Percentiles rank a stretch among this genome's conserved stretches.
These are phyloP conservation scores for Diplodia mutila DNA, from an alignment of 2,329 filamentous ascomycete genomes.

Conservation along the genomic window DNA sequence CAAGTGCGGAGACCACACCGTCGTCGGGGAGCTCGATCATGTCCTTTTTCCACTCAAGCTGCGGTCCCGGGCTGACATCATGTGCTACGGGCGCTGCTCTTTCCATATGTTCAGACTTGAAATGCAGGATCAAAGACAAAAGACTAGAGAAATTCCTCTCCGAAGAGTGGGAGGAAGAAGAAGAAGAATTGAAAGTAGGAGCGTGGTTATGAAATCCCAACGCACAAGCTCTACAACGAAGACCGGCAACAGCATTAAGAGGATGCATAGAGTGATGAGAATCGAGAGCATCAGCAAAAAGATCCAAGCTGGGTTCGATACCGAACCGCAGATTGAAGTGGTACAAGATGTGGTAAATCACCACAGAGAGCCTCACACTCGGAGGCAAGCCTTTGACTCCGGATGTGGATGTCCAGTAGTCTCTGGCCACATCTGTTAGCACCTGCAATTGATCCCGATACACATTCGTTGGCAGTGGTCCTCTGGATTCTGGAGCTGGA, in stretches of 20 bases:
- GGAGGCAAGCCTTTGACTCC: slow-evolving; percentile 65
- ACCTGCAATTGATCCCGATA: slow-evolving; percentile 47
- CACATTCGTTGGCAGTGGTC: slow-evolving; percentile 30
- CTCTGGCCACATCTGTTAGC: slow-evolving; percentile 56
- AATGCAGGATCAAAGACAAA: slow-evolving; percentile 63
- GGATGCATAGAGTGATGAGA: slow-evolving; percentile 47
- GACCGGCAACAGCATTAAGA: slow-evolving; percentile 49
- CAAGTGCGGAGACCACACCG: slow-evolving; percentile 53
- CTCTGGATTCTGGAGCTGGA: slow-evolving; percentile 1
- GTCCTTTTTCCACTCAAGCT: slow-evolving; percentile 61
- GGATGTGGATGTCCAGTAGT: slow-evolving; percentile 65
- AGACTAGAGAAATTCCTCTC: slow-evolving; percentile 48
- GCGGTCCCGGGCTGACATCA: slow-evolving; percentile 21
- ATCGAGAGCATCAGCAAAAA: slow-evolving; percentile 54
- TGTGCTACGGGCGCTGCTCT: slow-evolving; percentile 27
- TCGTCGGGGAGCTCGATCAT: slow-evolving; percentile 65
- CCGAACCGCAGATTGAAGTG: slow-evolving; percentile 62
- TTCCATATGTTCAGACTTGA: slow-evolving; percentile 59
- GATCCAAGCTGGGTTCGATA: slow-evolving; percentile 60
- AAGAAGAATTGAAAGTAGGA: slow-evolving; percentile 34
- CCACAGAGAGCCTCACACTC: slow-evolving; percentile 64
- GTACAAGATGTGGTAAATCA: slow-evolving; percentile 66
- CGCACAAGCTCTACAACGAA: slow-evolving; percentile 50
- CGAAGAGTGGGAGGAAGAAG: slow-evolving; percentile 42
- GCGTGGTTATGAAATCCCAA: slow-evolving; percentile 35